Evolutionary conservation across 2,329 filamentous ascomycete species (phyloP), one percentile per base, ranked within the genome.

Genomic region (Colletotrichum truncatum): DNA sequence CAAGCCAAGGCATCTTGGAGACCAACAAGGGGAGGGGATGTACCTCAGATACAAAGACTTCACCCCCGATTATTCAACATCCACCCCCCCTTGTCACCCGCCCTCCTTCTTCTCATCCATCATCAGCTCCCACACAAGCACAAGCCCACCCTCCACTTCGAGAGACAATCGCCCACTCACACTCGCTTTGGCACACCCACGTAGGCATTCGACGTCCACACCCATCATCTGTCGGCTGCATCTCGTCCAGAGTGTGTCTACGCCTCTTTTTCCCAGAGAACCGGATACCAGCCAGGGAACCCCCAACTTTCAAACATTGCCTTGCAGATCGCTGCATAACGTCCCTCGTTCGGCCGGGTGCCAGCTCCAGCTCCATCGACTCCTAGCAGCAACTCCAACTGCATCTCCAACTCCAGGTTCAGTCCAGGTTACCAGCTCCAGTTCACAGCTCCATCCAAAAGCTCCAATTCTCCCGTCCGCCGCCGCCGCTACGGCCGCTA

Each of bases 241-340:
- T 65, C 57, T 45, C 57, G 36, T 56, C 43, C 63, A 56, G 60
- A 55, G 34, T 49, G 34, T 49, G 53, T 51, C 34, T 51, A 56
- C 57, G 49, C 57, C 57, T 65, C 58, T 55, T 63, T n/a, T 65
- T 62, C 46, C 63, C 63, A 62, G 43, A 62, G 48, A 56, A 26
- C 43, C 26, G 63, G 63, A 56, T 49, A 51, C 51, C 57, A 51
- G 30, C 34, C 57, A 63, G 49, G 57, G 56, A 62, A 45, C 30
- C 63, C 56, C 57, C 57, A 61, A 49, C 48, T 61, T n/a, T 41
- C 26, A 60, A n/a, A 55, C 41, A 45, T 21, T 56, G 34, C 43
- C 51, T 45, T 65, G 62, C 57, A 65, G 57, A 65, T 65, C 62
- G 57, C 57, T 65, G 57, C 62, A 65, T 56, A 65, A 56, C 49